Conservation (phyloP, 1,284 basidiomycete species). For the Rhodotorula sp. region DNA sequence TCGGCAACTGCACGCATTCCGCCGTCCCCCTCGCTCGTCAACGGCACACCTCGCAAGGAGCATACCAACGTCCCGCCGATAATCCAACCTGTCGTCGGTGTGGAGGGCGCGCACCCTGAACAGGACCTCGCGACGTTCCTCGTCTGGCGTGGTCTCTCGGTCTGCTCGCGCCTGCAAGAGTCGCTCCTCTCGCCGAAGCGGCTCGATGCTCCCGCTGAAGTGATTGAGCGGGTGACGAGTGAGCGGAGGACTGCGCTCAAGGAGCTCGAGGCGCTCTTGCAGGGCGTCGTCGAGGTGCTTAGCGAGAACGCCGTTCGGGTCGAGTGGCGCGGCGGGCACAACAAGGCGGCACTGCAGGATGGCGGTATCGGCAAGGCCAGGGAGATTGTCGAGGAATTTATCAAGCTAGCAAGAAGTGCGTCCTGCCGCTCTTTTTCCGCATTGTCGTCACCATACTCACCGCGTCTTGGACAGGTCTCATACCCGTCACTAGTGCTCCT, state of each 20-base stretch:
- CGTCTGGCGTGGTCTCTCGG: constrained; percentile 23
- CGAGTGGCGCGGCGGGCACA: constrained; percentile 12
- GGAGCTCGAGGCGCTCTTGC: constrained; percentile 20
- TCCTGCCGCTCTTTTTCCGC: not conserved
- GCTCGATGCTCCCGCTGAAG: not conserved
- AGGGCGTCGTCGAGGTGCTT: constrained; percentile 21
- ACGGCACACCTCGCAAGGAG: constrained; percentile 12
- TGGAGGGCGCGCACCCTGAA: constrained; percentile 15
- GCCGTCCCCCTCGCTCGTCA: constrained; percentile 8
- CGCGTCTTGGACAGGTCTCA: not conserved
- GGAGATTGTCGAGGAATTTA: constrained; percentile 31
- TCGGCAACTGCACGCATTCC: constrained; percentile 3
- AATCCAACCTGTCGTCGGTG: not conserved
- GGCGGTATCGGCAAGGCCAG: constrained; percentile 35
- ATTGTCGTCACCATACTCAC: not conserved
- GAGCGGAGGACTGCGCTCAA: constrained; percentile 3
- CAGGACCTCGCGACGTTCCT: constrained; percentile 40
- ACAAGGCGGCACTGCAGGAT: constrained; percentile 2
- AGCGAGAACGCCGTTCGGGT: constrained; percentile 29
- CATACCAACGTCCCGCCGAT: not conserved
- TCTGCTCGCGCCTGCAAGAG: constrained; percentile 21
- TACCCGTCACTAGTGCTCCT: not conserved
- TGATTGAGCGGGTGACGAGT: not conserved
- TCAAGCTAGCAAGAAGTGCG: constrained; percentile 27
- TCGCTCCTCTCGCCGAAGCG: constrained; percentile 2